Evolutionary conservation across 495 filamentous ascomycete species (phyloP), one percentile per base, ranked within the genome.

Genomic region (Bryoglossum gracile): DNA sequence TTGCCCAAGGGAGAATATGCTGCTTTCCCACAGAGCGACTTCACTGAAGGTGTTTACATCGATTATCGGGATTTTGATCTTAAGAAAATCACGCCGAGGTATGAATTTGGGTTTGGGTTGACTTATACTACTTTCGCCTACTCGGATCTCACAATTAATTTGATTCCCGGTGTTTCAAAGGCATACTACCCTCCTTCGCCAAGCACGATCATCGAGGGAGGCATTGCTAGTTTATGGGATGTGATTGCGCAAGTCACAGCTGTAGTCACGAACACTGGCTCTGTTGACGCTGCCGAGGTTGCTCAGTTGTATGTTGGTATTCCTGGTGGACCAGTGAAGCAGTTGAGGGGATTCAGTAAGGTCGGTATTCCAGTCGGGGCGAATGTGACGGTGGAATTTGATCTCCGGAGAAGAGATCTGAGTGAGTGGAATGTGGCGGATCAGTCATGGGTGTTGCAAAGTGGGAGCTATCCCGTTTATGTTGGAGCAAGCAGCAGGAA

Each of bases 31-130:
- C 80, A 84, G 55, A 69, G 70, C n/a, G 65, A 82, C 42, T 87
- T 84, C 56, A 61, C 63, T n/a, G 82, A 86, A 56, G 78, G 78
- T 5, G 63, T 84, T 0, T 77, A 76, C 32, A 68, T 87, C 40
- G 84, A 83, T 56, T 86, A 87, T 50, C 73, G 80, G 17, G 71
- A 77, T 46, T 86, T 87, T 46, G 80, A 86, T 72, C 82, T 82
- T 67, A 69, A 74, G 25, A 72, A 82, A 32, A 75, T 83, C 42
- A 74, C 80, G 13, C 89, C 91, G 0, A 80, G 88, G 53, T 98
- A 84, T 64, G 88, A 94, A 62, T 98, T 96, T 54, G 91, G 91
- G 8, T 86, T 77, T 48, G 84, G 84, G 2, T 66, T 87, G 2
- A 79, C 76, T 14, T 87, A 85, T 62, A 84, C 81, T 3, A 80